Evolutionary conservation across 2,329 filamentous ascomycete species (phyloP).

Genomic region (Ceratocystis lukuohia): DNA sequence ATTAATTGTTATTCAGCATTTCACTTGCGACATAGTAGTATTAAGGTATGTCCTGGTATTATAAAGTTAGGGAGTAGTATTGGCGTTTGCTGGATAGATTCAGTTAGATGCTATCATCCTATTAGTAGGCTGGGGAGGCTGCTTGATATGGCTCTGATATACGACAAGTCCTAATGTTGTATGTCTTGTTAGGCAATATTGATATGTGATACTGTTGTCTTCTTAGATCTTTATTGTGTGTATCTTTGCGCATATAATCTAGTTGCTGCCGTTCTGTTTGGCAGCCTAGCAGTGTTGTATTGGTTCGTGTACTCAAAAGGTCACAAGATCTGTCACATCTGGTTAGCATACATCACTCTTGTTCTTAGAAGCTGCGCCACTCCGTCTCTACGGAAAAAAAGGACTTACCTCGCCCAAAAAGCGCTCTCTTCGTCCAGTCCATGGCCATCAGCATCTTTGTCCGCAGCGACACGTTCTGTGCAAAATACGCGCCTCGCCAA

Average conservation of each 20-base stretch:
- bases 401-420: slow-evolving; percentile 83
- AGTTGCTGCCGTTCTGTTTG: background rate
- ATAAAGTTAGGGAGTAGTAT: too few species aligned
- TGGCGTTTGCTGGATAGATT: too few species aligned
- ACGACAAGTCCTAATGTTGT: background rate
- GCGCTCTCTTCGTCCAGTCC: slow-evolving; percentile 94
- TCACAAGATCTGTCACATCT: slow-evolving; percentile 36
- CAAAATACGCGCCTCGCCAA: slow-evolving; percentile 94
- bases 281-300: too few species aligned
- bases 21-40: too few species aligned
- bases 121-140: too few species aligned
- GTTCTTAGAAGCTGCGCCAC: background rate
- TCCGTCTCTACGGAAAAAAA: background rate
- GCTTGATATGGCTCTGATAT: background rate
- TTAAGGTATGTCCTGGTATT: too few species aligned
- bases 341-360: background rate
- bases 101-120: too few species aligned
- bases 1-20: background rate
- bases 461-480: slow-evolving; percentile 85
- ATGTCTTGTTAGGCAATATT: background rate
- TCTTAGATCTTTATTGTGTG: background rate
- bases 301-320: slow-evolving; percentile 29
- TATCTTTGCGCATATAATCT: background rate
- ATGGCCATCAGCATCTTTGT: slow-evolving; percentile 83
- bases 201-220: background rate